phyloP scores from a whole-genome alignment of 768 basidiomycete species.

The Grammothele lineata region DNA sequence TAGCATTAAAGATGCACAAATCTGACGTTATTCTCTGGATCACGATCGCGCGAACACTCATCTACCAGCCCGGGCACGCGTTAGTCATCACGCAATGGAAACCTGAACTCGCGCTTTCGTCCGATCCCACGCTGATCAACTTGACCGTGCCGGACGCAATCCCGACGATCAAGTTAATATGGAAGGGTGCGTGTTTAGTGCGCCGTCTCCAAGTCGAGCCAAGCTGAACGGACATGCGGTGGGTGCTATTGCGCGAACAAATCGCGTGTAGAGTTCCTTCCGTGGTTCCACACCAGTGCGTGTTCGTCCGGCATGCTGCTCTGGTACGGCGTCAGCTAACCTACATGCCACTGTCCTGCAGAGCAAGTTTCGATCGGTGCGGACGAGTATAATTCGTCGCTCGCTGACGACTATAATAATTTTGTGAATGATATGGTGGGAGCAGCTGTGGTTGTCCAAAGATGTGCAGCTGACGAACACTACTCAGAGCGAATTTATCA shows the following conservation, averaged over 20 bases:
- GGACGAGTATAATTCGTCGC: slow-evolving; percentile 35
- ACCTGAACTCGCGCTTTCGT: slow-evolving; percentile 35
- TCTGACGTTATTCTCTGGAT: background rate
- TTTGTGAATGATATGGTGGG: slow-evolving; percentile 40
- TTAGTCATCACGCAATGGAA: slow-evolving; percentile 43
- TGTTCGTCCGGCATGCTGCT: background rate
- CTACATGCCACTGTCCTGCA: slow-evolving; percentile 3
- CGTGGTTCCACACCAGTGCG: slow-evolving; percentile 24
- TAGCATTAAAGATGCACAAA: background rate
- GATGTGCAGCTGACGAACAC: background rate
- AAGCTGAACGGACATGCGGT: too few species aligned
- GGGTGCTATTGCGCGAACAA: too few species aligned
- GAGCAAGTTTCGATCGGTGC: slow-evolving; percentile 43
- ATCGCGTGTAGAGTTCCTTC: slow-evolving; percentile 18
- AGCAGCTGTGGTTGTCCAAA: too few species aligned
- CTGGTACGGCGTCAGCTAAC: background rate
- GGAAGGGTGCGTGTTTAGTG: slow-evolving; percentile 30
- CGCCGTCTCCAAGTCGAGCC: too few species aligned
- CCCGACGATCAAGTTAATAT: slow-evolving; percentile 38
- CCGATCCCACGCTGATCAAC: slow-evolving; percentile 34
- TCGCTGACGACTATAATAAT: slow-evolving; percentile 38
- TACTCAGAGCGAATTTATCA: slow-evolving; percentile 28
- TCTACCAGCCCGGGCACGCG: slow-evolving; percentile 34
- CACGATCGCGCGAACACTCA: too few species aligned
- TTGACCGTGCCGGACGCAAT: slow-evolving; percentile 38